Percentiles rank a stretch among this genome's conserved stretches.
Conservation (phyloP, 2,329 filamentous ascomycete species). For the Coniochaeta sp. region DNA sequence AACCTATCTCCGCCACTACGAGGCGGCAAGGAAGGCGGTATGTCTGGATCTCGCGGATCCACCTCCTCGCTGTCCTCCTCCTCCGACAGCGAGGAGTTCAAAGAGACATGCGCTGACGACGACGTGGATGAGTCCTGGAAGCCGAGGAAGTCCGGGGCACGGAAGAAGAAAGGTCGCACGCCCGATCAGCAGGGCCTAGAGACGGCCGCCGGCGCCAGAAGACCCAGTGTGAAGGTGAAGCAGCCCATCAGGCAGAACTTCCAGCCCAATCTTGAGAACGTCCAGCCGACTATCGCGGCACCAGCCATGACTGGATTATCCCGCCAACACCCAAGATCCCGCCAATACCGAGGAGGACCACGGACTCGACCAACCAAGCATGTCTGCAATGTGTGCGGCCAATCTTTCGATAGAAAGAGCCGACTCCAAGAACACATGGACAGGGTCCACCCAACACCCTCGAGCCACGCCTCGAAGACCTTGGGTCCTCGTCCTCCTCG, state of each 20-base stretch:
- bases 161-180: not conserved
- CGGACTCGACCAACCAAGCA: too few relatives aligned
- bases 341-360: too few relatives aligned
- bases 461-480: not conserved
- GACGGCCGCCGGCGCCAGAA: too few relatives aligned
- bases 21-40: not conserved
- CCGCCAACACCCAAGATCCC: too few relatives aligned
- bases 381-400: not conserved
- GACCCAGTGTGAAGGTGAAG: too few relatives aligned
- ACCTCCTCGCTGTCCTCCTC: not conserved
- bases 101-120: not conserved
- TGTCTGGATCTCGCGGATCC: not conserved
- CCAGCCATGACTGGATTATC: too few relatives aligned
- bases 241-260: too few relatives aligned
- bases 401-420: not conserved
- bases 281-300: too few relatives aligned
- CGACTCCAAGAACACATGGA: not conserved
- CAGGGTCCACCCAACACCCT: not conserved
- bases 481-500: not conserved
- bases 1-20: too few relatives aligned
- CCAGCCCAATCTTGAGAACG: too few relatives aligned
- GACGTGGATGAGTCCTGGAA: not conserved
- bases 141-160: not conserved
- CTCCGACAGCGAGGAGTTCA: not conserved
- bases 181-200: too few relatives aligned